Evolutionary conservation across 495 filamentous ascomycete genomes (phyloP), one percentile per base, ranked within the genome.

Genomic region (Poronia punctata): DNA sequence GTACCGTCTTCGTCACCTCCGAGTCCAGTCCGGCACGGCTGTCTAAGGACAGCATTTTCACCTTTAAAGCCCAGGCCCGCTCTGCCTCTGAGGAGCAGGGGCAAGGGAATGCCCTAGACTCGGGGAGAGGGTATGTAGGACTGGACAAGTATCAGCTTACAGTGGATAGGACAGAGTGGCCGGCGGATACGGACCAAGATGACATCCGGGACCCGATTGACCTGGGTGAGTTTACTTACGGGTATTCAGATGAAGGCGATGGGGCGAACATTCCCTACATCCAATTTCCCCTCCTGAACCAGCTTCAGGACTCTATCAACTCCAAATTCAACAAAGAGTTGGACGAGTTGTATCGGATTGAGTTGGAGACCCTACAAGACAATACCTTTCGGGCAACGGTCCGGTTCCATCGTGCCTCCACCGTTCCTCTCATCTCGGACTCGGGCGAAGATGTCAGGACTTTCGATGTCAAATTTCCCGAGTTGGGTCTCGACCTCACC

Each of bases 241-340:
- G 27, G 10, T 29, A 29, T 29, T 29, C 27, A 5, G 27, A 29
- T 14, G 27, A 29, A 14, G 27, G 27, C 27, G 27, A 29, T 14
- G 15, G 15, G 15, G 27, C 15, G 27, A 29, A 5, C 27, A 14
- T 29, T 10, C 27, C 27, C 4, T 29, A 29, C 27, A 14, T 37
- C 5, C 35, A 37, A 10, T 26, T 37, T 17, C 35, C 22, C 2
- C 16, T 22, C 7, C 3, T 37, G 5, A 17, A 37, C 14, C 20
- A 25, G 19, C 7, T 37, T 15, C 35, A 21, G 20, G 35, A 37
- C 9, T 12, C 14, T 11, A 37, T 37, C 35, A 37, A 37, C 35
- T 2, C 9, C 7, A 25, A 37, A 15, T 37, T 16, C 20, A n/a
- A 14, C 4, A 5, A 26, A 20, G n/a, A 26, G 21, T 21, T 37